Percentiles rank a stretch among this genome's conserved stretches.
These are phyloP conservation scores for Pelargonium nanum DNA, from an alignment of 345 rosid genomes.

Conservation along the genomic window DNA sequence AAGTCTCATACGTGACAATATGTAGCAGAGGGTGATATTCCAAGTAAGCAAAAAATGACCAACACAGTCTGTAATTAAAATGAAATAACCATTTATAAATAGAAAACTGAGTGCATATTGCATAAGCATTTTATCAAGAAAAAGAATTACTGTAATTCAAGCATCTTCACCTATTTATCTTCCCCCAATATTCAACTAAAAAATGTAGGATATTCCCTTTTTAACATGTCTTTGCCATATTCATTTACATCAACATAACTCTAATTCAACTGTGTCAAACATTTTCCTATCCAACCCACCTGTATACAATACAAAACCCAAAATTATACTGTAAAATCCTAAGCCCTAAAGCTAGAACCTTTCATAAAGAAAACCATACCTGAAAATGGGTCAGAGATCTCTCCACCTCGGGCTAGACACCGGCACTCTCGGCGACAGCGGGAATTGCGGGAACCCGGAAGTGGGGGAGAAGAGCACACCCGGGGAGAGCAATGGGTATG, in stretches of 20 bases:
- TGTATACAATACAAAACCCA: background rate
- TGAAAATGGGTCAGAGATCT: constrained; percentile 18
- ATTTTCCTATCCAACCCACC: background rate
- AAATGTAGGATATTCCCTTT: too few species aligned
- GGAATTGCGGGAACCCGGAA: constrained; percentile 46
- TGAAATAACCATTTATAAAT: too few species aligned
- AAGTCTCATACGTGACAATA: too few species aligned
- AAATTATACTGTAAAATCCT: background rate
- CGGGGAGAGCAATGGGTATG: constrained; percentile 54
- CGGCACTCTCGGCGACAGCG: constrained; percentile 58
- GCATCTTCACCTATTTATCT: background rate
- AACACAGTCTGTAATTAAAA: too few species aligned
- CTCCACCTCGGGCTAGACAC: constrained; percentile 62
- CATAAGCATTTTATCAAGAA: background rate
- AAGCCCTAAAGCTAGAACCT: background rate
- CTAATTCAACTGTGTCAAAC: background rate
- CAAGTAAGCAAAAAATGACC: background rate
- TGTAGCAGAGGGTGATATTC: too few species aligned
- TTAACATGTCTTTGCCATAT: background rate
- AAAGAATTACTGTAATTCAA: background rate
- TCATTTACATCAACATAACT: background rate
- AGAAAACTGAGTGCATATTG: background rate
- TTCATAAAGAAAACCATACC: background rate
- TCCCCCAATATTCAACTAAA: background rate
- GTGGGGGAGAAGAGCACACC: constrained; percentile 51